Conservation (phyloP, 768 basidiomycete species). For the Suillus subluteus region DNA sequence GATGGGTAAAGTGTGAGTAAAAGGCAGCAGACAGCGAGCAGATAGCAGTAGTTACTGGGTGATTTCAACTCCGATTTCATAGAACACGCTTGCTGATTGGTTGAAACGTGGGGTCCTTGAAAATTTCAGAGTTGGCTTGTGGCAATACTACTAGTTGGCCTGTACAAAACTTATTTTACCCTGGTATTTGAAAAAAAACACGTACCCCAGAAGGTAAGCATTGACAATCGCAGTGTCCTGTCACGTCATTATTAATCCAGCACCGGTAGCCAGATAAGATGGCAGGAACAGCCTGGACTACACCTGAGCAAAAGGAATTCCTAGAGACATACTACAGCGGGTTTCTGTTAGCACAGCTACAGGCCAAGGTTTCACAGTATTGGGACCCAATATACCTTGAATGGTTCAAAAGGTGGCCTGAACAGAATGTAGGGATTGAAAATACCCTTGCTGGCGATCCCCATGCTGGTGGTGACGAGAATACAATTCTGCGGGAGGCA, state of each 20-base stretch:
- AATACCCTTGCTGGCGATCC: not conserved
- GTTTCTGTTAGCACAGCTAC: not conserved
- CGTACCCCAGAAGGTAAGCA: not conserved
- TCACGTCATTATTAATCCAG: not conserved
- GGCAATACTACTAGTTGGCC: no score
- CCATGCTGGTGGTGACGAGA: not conserved
- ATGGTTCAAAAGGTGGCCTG: not conserved
- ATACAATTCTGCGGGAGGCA: not conserved
- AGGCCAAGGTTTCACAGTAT: not conserved
- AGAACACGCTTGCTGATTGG: not conserved
- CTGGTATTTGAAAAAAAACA: not conserved
- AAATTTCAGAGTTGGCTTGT: not conserved
- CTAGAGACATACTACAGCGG: not conserved
- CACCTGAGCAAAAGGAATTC: not conserved
- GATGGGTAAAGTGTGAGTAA: not conserved
- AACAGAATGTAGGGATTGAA: not conserved
- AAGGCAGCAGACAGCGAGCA: not conserved
- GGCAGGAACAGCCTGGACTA: not conserved
- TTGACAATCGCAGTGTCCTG: not conserved
- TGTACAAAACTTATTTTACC: not conserved
- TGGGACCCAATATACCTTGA: slow-evolving; percentile 1
- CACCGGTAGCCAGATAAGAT: not conserved
- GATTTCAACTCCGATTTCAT: not conserved
- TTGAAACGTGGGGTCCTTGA: not conserved
- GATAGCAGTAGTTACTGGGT: not conserved